Conservation (phyloP, 2,329 filamentous ascomycete genomes). For the Exophiala lecanii-corni region DNA sequence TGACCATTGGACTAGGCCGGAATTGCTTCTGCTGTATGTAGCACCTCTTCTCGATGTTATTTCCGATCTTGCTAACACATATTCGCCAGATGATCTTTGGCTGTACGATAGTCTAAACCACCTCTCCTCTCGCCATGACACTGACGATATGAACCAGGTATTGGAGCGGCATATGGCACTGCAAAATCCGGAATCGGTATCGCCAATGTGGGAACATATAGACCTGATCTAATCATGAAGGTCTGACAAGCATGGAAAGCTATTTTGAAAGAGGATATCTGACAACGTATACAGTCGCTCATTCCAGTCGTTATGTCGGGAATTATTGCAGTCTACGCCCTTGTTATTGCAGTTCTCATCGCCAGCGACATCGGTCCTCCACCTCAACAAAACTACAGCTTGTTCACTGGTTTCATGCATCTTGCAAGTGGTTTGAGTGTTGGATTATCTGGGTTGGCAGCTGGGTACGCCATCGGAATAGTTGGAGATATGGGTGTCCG, state of each 20-base stretch:
- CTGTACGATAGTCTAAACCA: slow-evolving; percentile 36
- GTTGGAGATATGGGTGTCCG: slow-evolving; percentile 91
- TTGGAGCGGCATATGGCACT: slow-evolving; percentile 64
- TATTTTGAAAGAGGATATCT: slow-evolving; percentile 64
- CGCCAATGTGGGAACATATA: slow-evolving; percentile 61
- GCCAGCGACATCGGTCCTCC: slow-evolving; percentile 80
- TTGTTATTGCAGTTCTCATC: slow-evolving; percentile 95
- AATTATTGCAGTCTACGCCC: slow-evolving; percentile 96
- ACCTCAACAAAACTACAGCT: slow-evolving; percentile 63
- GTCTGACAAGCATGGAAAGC: slow-evolving; percentile 53
- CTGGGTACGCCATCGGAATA: slow-evolving; percentile 92
- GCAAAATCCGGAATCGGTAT: slow-evolving; percentile 66
- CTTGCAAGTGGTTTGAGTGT: slow-evolving; percentile 86
- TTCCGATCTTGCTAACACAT: background rate
- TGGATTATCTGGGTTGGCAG: slow-evolving; percentile 85
- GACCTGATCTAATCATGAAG: slow-evolving; percentile 67
- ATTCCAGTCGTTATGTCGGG: slow-evolving; percentile 80
- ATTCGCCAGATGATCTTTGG: slow-evolving; percentile 47
- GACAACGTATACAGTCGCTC: slow-evolving; percentile 42
- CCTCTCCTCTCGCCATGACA: slow-evolving; percentile 3
- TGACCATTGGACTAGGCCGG: slow-evolving; percentile 40
- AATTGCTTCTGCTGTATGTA: slow-evolving; percentile 44
- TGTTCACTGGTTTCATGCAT: slow-evolving; percentile 92
- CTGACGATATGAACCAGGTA: slow-evolving; percentile 42
- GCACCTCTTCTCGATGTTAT: background rate